These are phyloP conservation scores for Chalciporus piperatoides DNA, from an alignment of 1,284 basidiomycete genomes.

Conservation along the genomic window DNA sequence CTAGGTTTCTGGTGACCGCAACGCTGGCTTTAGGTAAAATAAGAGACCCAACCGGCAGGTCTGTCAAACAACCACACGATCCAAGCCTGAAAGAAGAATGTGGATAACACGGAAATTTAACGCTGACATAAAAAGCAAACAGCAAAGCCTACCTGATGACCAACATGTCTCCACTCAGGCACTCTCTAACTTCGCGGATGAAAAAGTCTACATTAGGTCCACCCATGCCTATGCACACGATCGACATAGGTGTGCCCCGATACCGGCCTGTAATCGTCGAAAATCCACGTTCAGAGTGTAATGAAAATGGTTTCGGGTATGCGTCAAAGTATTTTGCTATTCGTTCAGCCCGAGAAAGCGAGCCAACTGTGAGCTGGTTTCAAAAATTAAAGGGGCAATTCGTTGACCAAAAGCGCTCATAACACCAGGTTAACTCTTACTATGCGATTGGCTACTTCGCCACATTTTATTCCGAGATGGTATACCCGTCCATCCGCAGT, in stretches of 20 bases:
- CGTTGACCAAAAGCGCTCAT: slow-evolving; percentile 1
- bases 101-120: slow-evolving; percentile 4
- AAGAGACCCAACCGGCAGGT: slow-evolving; percentile 69
- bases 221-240: slow-evolving; percentile 85
- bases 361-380: slow-evolving; percentile 69
- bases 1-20: slow-evolving; percentile 68
- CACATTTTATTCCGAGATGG: slow-evolving; percentile 69
- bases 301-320: slow-evolving; percentile 53
- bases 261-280: slow-evolving; percentile 78
- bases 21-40: slow-evolving; percentile 69
- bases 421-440: slow-evolving; percentile 37
- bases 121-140: neutral
- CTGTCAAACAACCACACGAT: slow-evolving; percentile 73
- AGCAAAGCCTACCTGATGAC: slow-evolving; percentile 57
- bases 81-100: slow-evolving; percentile 50
- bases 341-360: slow-evolving; percentile 61
- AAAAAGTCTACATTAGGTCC: slow-evolving; percentile 81
- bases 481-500: slow-evolving; percentile 70
- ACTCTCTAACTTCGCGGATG: slow-evolving; percentile 77
- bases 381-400: slow-evolving; percentile 1
- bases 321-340: slow-evolving; percentile 63
- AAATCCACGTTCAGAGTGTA: slow-evolving; percentile 75
- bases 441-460: slow-evolving; percentile 80
- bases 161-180: slow-evolving; percentile 72
- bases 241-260: slow-evolving; percentile 62